A percentile compares a stretch with the other conserved stretches of the same genome.
These are phyloP conservation scores for Alternaria novae-zelandiae DNA, from an alignment of 2,329 filamentous ascomycete species.

Conservation along the genomic window DNA sequence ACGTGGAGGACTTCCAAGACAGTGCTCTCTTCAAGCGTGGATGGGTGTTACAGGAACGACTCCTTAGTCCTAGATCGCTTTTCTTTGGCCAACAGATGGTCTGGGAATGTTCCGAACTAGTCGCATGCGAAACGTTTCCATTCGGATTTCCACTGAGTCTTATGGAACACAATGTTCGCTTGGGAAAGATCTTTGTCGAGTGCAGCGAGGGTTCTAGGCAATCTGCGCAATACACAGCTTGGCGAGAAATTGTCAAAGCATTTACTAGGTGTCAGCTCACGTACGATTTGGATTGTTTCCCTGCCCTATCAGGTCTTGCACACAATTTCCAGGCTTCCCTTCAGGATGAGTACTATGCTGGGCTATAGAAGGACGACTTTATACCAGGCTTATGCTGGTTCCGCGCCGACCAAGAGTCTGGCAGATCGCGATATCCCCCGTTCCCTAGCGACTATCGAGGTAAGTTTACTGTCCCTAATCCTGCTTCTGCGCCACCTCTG, in stretches of 20 bases:
- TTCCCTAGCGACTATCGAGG: not conserved
- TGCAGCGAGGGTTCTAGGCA: not conserved
- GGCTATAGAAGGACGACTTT: not conserved
- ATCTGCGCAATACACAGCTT: fast-evolving
- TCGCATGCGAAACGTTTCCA: not conserved
- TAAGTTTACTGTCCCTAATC: not conserved
- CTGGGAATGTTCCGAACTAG: not conserved
- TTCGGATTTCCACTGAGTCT: fast-evolving
- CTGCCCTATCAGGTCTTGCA: not conserved
- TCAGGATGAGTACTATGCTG: not conserved
- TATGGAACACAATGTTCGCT: fast-evolving
- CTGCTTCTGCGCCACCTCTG: not conserved
- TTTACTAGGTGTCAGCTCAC: not conserved
- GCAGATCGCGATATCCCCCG: not conserved
- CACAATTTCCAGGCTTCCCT: not conserved
- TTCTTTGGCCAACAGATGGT: not conserved
- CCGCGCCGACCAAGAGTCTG: not conserved
- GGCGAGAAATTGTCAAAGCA: fast-evolving
- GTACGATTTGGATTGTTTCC: not conserved
- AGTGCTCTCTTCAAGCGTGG: not conserved
- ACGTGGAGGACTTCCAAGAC: fast-evolving
- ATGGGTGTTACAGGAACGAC: not conserved
- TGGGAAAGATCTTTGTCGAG: fast-evolving
- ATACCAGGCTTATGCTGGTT: not conserved
- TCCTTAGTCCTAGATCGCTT: not conserved